phyloP scores from a whole-genome alignment of 78 protist species.

The Planoprotostelium fungivorum region DNA sequence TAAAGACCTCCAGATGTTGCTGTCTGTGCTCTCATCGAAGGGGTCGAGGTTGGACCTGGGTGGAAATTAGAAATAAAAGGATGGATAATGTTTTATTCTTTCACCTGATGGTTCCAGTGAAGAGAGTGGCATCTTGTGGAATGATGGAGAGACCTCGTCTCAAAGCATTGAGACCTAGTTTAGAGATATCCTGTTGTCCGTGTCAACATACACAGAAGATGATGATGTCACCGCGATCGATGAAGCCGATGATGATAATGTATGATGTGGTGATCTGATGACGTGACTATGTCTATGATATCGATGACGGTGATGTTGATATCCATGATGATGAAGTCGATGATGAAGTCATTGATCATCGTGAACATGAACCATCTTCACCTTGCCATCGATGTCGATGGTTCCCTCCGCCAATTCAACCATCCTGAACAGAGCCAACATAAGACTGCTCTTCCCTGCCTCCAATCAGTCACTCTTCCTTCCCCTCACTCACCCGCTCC shows the following conservation, averaged over 20 bases:
- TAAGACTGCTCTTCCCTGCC: conserved; percentile 68
- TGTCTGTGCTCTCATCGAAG: conserved; percentile 54
- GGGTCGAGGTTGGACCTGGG: conserved; percentile 90
- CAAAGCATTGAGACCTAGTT: conserved; percentile 42
- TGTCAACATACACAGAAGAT: conserved; percentile 40
- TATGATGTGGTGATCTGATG: too few relatives aligned
- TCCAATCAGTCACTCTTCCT: conserved; percentile 51
- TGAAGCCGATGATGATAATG: too few relatives aligned
- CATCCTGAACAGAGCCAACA: conserved; percentile 65
- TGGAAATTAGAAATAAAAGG: too few relatives aligned
- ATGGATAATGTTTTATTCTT: too few relatives aligned
- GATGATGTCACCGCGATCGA: too few relatives aligned
- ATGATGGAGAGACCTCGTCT: conserved; percentile 80
- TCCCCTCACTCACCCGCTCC: conserved; percentile 68
- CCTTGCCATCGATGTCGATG: conserved; percentile 72
- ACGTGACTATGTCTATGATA: too few relatives aligned
- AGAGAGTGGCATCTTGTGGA: conserved; percentile 88
- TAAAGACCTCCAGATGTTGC: conserved; percentile 64
- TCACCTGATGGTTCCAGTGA: conserved; percentile 69
- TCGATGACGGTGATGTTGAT: too few relatives aligned
- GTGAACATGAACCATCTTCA: too few relatives aligned
- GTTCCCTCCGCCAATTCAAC: conserved; percentile 61
- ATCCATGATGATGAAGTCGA: too few relatives aligned
- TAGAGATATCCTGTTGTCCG: conserved; percentile 64
- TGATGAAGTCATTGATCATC: too few relatives aligned